Percentiles rank a stretch among this genome's conserved stretches.
phyloP scores from a whole-genome alignment of 2,329 filamentous ascomycete species.

The Rhexocercosporidium sp. region DNA sequence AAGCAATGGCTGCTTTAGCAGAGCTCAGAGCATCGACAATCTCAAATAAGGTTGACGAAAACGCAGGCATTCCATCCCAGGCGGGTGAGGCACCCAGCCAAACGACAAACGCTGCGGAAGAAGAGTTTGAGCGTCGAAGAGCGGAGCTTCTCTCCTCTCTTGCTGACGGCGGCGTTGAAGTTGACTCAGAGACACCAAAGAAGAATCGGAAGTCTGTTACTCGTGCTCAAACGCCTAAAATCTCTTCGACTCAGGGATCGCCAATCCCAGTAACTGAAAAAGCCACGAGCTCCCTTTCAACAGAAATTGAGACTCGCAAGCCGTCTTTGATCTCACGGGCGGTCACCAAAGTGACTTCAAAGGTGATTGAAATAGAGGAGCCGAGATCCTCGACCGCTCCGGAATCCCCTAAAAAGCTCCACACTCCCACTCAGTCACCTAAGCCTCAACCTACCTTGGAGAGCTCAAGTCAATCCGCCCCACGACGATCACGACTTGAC shows the following conservation, averaged over 20 bases:
- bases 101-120: slow-evolving; percentile 27
- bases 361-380: neutral
- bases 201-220: slow-evolving; percentile 7
- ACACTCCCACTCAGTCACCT: slow-evolving; percentile 8
- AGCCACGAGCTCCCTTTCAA: neutral
- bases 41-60: slow-evolving; percentile 5
- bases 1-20: slow-evolving; percentile 30
- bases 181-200: slow-evolving; percentile 38
- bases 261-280: neutral
- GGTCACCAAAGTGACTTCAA: neutral
- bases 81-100: neutral
- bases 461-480: slow-evolving; percentile 20
- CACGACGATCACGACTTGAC: slow-evolving; percentile 48
- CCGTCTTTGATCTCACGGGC: neutral
- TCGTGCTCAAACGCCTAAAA: neutral
- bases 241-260: neutral
- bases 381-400: slow-evolving; percentile 5
- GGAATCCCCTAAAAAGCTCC: slow-evolving; percentile 3
- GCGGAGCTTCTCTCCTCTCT: slow-evolving; percentile 57
- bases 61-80: neutral
- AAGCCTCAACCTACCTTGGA: slow-evolving; percentile 19
- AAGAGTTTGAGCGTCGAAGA: slow-evolving; percentile 56
- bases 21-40: slow-evolving; percentile 27
- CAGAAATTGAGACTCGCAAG: neutral
- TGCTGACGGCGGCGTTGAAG: slow-evolving; percentile 56